Evolutionary conservation across 768 basidiomycete genomes (phyloP).

Genomic region (Russula brevipes): DNA sequence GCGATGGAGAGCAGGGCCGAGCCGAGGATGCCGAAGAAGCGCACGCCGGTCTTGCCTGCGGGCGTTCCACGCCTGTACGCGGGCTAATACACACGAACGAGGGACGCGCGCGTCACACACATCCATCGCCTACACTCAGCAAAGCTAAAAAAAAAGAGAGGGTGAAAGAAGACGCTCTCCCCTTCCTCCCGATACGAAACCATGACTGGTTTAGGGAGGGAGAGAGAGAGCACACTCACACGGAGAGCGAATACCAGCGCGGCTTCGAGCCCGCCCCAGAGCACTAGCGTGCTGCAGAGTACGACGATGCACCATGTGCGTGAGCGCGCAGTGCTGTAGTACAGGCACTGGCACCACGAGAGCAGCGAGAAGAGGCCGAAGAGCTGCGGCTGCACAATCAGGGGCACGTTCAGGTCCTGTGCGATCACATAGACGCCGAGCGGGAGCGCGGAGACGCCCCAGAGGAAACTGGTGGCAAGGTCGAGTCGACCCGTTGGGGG

Average conservation of each 20-base stretch:
- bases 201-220: not conserved
- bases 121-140: not conserved
- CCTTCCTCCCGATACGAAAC: not conserved
- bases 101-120: not conserved
- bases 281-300: constrained; percentile 36
- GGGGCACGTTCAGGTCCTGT: constrained; percentile 63
- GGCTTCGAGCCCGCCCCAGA: constrained; percentile 54
- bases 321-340: constrained; percentile 51
- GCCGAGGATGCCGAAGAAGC: constrained; percentile 58
- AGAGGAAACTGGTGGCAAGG: constrained; percentile 43
- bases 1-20: constrained; percentile 52
- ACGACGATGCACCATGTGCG: constrained; percentile 33
- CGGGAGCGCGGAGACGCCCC: constrained; percentile 51
- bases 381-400: constrained; percentile 62
- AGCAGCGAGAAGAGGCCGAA: constrained; percentile 57
- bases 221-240: constrained; percentile 33
- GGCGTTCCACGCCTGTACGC: constrained; percentile 35
- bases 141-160: not conserved
- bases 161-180: not conserved
- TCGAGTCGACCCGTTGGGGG: too few species aligned
- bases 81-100: constrained; percentile 29
- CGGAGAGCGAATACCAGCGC: constrained; percentile 52
- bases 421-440: constrained; percentile 49
- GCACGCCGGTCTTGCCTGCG: constrained; percentile 32
- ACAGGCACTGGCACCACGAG: constrained; percentile 70